A percentile compares a stretch with the other conserved stretches of the same genome.
Conservation (phyloP, 2,329 filamentous ascomycete genomes). For the Penicillium janthinellum region DNA sequence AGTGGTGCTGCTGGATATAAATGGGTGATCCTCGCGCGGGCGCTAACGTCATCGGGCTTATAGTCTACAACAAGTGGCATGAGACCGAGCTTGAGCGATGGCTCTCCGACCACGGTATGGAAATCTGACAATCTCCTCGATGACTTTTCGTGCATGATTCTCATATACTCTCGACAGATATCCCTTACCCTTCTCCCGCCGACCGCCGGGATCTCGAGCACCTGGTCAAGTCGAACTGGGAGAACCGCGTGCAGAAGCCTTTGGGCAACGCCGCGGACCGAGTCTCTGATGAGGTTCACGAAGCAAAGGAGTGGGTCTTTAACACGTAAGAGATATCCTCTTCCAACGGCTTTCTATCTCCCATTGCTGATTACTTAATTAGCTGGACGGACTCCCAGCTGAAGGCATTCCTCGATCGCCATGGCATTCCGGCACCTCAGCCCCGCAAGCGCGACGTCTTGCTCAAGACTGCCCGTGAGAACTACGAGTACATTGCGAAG, state of each 20-base stretch:
- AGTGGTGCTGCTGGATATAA: conserved; percentile 37
- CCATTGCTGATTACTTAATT: conserved; percentile 9
- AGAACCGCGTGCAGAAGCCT: conserved; percentile 69
- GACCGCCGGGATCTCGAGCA: conserved; percentile 94
- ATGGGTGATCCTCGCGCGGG: neutral
- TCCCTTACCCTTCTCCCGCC: conserved; percentile 85
- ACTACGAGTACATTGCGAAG: conserved; percentile 77
- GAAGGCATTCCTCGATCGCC: conserved; percentile 87
- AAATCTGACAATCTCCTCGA: neutral
- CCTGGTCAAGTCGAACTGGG: conserved; percentile 89
- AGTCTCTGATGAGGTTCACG: conserved; percentile 69
- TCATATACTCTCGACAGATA: conserved; percentile 46
- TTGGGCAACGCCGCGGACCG: conserved; percentile 80
- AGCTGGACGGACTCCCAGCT: conserved; percentile 93
- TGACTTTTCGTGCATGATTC: neutral
- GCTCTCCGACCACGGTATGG: conserved; percentile 76
- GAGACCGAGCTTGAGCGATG: conserved; percentile 96
- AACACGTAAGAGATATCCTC: conserved; percentile 60
- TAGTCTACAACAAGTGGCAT: conserved; percentile 99
- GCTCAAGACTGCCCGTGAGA: conserved; percentile 74
- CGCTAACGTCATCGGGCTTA: conserved; percentile 10
- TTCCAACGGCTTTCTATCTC: no score
- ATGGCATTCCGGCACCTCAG: conserved; percentile 83
- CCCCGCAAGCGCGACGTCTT: conserved; percentile 83
- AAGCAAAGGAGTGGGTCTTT: conserved; percentile 86